phyloP scores from a whole-genome alignment of 1,139 yeast species.

The Suhomyces maxii region DNA sequence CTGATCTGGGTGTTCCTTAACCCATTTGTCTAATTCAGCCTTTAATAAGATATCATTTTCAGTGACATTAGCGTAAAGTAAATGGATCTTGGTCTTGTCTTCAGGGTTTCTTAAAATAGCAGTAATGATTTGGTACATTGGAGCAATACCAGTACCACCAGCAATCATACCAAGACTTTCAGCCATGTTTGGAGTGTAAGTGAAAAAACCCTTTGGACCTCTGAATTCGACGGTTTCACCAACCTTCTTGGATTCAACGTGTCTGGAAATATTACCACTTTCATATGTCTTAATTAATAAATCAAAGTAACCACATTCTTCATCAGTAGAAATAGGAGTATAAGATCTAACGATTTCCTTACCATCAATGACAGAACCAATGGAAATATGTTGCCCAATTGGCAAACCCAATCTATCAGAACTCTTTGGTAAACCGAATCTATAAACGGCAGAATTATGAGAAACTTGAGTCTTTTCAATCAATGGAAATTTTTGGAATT shows the following conservation, averaged over 20 bases:
- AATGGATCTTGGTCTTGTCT: constrained; percentile 71
- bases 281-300: constrained; percentile 90
- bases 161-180: constrained; percentile 83
- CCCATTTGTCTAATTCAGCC: constrained; percentile 74
- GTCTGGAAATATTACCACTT: constrained; percentile 82
- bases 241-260: constrained; percentile 61
- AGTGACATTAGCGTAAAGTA: constrained; percentile 78
- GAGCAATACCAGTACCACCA: constrained; percentile 93
- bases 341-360: constrained; percentile 88
- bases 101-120: constrained; percentile 74
- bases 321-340: constrained; percentile 90
- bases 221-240: constrained; percentile 52
- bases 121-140: constrained; percentile 86
- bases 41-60: constrained; percentile 78
- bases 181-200: constrained; percentile 80
- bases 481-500: constrained; percentile 79
- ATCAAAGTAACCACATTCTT: constrained; percentile 84
- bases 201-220: constrained; percentile 94
- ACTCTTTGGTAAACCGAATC: constrained; percentile 79
- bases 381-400: constrained; percentile 89
- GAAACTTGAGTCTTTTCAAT: constrained; percentile 75
- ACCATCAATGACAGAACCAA: constrained; percentile 72
- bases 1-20: constrained; percentile 59
- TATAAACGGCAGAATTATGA: constrained; percentile 81
- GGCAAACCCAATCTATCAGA: constrained; percentile 84